Percentiles rank a stretch among this genome's conserved stretches.
Evolutionary conservation across 805 yeast genomes (phyloP).

Genomic region (Hanseniaspora mollemarum): DNA sequence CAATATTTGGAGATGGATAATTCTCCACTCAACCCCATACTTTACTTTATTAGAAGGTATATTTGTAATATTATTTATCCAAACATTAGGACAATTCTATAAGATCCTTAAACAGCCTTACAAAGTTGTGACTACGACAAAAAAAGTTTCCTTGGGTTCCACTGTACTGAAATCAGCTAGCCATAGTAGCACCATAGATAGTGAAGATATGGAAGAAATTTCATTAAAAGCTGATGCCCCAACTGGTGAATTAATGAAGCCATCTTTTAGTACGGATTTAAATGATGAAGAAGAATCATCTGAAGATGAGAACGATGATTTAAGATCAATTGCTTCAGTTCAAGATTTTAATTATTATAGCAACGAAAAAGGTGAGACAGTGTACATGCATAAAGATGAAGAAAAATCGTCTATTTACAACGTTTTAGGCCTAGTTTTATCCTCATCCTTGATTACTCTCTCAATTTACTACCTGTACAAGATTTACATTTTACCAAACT

Average conservation of each 20-base stretch:
- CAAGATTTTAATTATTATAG: conserved; percentile 9
- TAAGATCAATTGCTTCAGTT: conserved; percentile 15
- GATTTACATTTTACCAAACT: conserved; percentile 68
- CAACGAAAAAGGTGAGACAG: conserved; percentile 5
- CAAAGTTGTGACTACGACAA: conserved; percentile 24
- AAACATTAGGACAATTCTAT: conserved; percentile 76
- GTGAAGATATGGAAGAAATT: background rate
- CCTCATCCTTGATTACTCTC: conserved; percentile 65
- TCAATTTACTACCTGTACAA: conserved; percentile 70
- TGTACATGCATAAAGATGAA: conserved; percentile 15
- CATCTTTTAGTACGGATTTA: background rate
- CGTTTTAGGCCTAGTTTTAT: conserved; percentile 54
- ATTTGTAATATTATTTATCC: conserved; percentile 82
- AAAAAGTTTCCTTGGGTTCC: conserved; percentile 11
- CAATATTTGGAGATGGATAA: conserved; percentile 56
- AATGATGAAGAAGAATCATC: conserved; percentile 3
- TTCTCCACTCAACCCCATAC: conserved; percentile 74
- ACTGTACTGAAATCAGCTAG: conserved; percentile 15
- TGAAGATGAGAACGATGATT: conserved; percentile 10
- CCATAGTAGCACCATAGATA: background rate
- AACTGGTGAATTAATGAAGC: background rate
- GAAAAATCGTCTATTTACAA: conserved; percentile 67
- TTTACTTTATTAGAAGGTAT: conserved; percentile 88
- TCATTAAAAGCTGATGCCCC: background rate
- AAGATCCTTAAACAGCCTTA: conserved; percentile 41